phyloP scores from a whole-genome alignment of 169 alveolate genomes.

The Neospora caninum region DNA sequence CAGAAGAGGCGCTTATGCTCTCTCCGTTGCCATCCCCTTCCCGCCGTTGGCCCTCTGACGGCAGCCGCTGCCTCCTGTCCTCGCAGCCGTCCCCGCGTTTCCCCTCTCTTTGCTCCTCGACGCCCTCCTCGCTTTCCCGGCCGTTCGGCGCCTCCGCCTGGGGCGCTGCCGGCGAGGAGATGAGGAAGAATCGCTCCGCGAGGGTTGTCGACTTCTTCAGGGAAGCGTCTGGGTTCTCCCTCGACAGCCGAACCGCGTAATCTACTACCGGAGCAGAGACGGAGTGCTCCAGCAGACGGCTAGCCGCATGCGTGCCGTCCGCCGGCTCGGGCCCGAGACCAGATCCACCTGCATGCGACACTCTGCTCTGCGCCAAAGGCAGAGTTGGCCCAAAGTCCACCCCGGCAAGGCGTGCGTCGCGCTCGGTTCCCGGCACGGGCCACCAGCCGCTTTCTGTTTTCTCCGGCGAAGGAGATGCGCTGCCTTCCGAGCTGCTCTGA shows the following conservation, averaged over 20 bases:
- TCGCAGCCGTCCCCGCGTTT: neutral
- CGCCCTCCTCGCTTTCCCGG: neutral
- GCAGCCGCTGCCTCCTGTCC: neutral
- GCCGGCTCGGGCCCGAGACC: neutral
- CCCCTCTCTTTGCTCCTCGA: neutral
- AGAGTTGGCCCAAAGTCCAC: no score
- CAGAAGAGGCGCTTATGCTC: neutral
- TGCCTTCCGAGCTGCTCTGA: no score
- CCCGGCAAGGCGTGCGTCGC: no score
- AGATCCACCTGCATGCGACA: no score
- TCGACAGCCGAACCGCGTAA: neutral
- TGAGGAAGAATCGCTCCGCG: conserved; percentile 8
- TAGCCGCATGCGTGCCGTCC: neutral
- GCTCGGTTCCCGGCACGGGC: no score
- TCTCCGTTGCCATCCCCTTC: neutral
- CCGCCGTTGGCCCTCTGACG: neutral
- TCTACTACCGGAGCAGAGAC: neutral
- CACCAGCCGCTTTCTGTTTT: neutral
- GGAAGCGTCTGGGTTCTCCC: neutral
- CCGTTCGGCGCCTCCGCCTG: neutral
- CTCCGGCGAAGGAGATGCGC: no score
- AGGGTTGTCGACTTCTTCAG: neutral
- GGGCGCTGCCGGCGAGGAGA: neutral
- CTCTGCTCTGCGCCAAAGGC: no score
- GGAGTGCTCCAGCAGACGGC: neutral